Percentiles rank a stretch among this genome's conserved stretches.
These are phyloP conservation scores for Pythium volutum DNA, from an alignment of 352 stramenopile genomes.

Conservation along the genomic window DNA sequence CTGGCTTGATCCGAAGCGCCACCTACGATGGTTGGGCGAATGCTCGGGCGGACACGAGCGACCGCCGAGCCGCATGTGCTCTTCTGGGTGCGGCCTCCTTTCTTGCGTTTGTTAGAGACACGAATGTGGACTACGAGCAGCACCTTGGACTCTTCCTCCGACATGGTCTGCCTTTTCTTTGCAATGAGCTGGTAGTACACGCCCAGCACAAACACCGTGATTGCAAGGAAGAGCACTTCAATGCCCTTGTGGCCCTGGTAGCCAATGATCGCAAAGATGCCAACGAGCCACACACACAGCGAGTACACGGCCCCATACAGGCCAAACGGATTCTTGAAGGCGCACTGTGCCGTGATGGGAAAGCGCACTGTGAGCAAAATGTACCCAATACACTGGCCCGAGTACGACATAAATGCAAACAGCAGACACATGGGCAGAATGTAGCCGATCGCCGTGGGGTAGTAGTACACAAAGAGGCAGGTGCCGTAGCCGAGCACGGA, in stretches of 20 bases:
- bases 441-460: not conserved
- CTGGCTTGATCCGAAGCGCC: not conserved
- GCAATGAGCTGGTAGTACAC: slow-evolving; percentile 17
- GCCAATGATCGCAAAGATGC: slow-evolving; percentile 18
- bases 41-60: not conserved
- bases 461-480: slow-evolving; percentile 19
- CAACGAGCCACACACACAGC: slow-evolving; percentile 23
- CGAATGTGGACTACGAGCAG: slow-evolving; percentile 21
- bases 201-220: slow-evolving; percentile 1
- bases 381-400: slow-evolving; percentile 30
- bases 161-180: slow-evolving; percentile 24
- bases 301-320: slow-evolving; percentile 23
- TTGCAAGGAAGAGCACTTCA: slow-evolving; percentile 8
- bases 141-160: slow-evolving; percentile 22
- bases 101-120: slow-evolving; percentile 14
- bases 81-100: not conserved
- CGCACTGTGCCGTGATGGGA: slow-evolving; percentile 3
- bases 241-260: slow-evolving; percentile 23
- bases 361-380: slow-evolving; percentile 22
- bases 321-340: slow-evolving; percentile 28
- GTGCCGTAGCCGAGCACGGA: slow-evolving; percentile 13
- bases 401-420: slow-evolving; percentile 26
- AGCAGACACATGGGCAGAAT: slow-evolving; percentile 25
- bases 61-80: not conserved
- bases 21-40: not conserved